phyloP scores from a whole-genome alignment of 257 asterid genomes.

The Paulownia fortunei region DNA sequence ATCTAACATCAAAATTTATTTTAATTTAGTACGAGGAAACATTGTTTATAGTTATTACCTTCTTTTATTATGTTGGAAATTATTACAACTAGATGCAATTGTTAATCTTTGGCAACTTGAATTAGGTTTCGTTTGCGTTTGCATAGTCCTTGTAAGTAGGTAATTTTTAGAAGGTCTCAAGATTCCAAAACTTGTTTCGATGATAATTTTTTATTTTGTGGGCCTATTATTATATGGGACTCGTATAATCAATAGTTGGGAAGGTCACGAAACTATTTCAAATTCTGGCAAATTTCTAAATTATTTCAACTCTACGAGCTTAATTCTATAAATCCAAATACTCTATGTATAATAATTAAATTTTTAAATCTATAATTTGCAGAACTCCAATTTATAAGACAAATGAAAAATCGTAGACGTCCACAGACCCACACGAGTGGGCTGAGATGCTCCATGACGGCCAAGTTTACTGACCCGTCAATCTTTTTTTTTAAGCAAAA shows the following conservation, averaged over 20 bases:
- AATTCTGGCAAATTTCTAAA: too few relatives aligned
- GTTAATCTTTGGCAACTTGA: background rate
- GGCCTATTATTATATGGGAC: too few relatives aligned
- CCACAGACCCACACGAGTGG: conserved; percentile 36
- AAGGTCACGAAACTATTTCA: too few relatives aligned
- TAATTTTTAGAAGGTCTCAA: too few relatives aligned
- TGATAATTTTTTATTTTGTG: too few relatives aligned
- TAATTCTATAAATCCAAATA: too few relatives aligned
- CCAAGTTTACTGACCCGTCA: background rate
- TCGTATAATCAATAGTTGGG: too few relatives aligned
- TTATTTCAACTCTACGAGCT: too few relatives aligned
- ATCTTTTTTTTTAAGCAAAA: background rate
- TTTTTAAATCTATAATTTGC: background rate
- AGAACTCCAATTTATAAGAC: background rate
- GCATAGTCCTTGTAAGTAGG: background rate
- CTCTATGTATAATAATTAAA: background rate
- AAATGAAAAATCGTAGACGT: conserved; percentile 20
- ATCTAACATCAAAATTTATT: background rate
- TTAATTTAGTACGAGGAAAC: conserved; percentile 3
- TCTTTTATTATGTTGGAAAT: background rate
- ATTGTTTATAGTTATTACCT: background rate
- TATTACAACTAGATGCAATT: background rate
- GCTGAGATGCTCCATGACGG: conserved; percentile 21
- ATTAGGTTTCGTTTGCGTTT: background rate
- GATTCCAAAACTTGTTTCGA: too few relatives aligned